Base-by-base conservation (phyloP, 257 asterid genomes). In the Plectranthus barbatus region DNA sequence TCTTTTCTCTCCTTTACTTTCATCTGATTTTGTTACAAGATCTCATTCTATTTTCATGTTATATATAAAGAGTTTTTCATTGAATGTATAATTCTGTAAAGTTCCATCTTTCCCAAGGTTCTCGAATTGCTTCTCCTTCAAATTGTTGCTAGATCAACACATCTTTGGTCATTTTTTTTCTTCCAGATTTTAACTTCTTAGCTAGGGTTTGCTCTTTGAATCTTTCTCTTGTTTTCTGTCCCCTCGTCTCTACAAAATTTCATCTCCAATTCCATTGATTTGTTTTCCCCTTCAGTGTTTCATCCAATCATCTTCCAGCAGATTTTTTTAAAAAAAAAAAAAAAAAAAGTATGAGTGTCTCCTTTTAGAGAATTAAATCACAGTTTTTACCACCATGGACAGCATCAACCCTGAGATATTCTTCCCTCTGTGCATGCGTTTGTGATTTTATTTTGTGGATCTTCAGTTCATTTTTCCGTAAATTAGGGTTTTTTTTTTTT, bases 121-220 rank as follows among this genome's bases (percentile, higher is more conserved):
- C 31, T 31, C 50, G 3, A 46, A 13, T 15, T 44, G 26, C 33
- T 29, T 10, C 37, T 44, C 47, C 48, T 26, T 5, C 9, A 42
- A 17, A 13, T 72, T 5, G 6, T 15, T 56, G 19, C 3, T 31
- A 17, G 36, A 57, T 49, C 48, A 31, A 12, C 36, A 4, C 15
- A 6, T n/a, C n/a, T n/a, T n/a, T n/a, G n/a, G n/a, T n/a, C n/a
- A 34, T 57, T 60, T 52, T 58, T 9, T n/a, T n/a, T n/a, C n/a
- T 39, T 26, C n/a, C 20, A 56, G 60, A 46, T 51, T 58, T 45
- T 23, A 18, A 7, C 34, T 21, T 60, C 64, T 20, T 68, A n/a
- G n/a, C n/a, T n/a, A 70, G 75, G 84, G 79, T 67, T 79, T 79
- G 56, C 15, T 10, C 72, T 26, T 46, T 61, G 19, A n/a, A 18